These are phyloP conservation scores for Sporothrix protearum DNA, from an alignment of 2,329 filamentous ascomycete genomes.

Conservation along the genomic window DNA sequence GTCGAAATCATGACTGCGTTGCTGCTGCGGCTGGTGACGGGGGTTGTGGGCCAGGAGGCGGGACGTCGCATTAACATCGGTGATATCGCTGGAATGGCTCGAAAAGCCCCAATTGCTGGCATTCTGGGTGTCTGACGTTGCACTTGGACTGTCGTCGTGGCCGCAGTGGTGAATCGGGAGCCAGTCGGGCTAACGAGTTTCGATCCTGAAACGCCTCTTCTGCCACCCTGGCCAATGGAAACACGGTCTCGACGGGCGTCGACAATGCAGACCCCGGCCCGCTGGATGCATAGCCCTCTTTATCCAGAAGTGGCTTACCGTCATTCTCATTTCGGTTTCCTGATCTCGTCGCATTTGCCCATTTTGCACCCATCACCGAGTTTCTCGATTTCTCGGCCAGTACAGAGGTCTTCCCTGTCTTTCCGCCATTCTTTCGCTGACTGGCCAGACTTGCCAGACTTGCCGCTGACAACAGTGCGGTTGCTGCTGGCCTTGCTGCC, in stretches of 20 bases:
- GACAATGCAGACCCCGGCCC: constrained; percentile 37
- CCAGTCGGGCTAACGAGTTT: constrained; percentile 36
- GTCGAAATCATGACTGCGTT: constrained; percentile 25
- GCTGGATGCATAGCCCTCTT: constrained; percentile 32
- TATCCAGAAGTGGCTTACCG: constrained; percentile 27
- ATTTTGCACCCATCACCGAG: constrained; percentile 26
- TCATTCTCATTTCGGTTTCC: neutral
- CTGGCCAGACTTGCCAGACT: neutral
- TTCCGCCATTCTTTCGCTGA: neutral
- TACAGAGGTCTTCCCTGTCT: constrained; percentile 15
- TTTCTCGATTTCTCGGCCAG: constrained; percentile 20
- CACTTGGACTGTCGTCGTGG: constrained; percentile 39
- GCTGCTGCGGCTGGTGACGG: constrained; percentile 24
- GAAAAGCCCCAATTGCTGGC: constrained; percentile 2
- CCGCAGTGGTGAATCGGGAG: constrained; percentile 30
- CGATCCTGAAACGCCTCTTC: constrained; percentile 46
- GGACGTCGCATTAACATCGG: constrained; percentile 39
- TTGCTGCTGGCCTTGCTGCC: constrained; percentile 21
- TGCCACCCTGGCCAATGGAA: constrained; percentile 40
- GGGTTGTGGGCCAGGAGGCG: constrained; percentile 20
- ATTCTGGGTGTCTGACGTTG: constrained; percentile 34
- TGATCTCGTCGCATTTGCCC: constrained; percentile 20
- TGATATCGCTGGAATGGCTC: constrained; percentile 35
- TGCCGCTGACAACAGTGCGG: constrained; percentile 1
- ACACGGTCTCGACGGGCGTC: constrained; percentile 34